Evolutionary conservation across 2,329 filamentous ascomycete species (phyloP), one percentile per base, ranked within the genome.

Genomic region (Cercospora berteroae): DNA sequence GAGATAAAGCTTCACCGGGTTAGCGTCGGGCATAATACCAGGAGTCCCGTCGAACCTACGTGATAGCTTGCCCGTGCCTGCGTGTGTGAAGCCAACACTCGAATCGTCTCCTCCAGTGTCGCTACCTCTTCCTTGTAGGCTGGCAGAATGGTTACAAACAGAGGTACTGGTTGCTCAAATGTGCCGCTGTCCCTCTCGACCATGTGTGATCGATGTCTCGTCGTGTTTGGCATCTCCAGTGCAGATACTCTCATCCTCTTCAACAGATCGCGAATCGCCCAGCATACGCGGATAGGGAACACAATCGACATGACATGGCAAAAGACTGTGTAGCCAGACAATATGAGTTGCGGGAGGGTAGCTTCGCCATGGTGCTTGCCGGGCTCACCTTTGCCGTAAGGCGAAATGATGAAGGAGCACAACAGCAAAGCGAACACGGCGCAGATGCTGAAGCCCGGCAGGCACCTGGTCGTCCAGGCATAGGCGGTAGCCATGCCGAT

Each of bases 51-150:
- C 29, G 29, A 33, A 86, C 89, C 83, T 79, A 91, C 89, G 82
- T 92, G 89, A 76, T 92, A 92, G 60, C 84, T 86, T 72, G 81
- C 82, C 64, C 83, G 81, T 27, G 90, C 89, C 71, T 87, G 85
- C 0, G 87, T 83, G 74, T 92, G 90, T 31, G 85, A 89, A 5
- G 88, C 88, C 67, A 92, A 79, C 23, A 92, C 89, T 48, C 88
- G 86, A 20, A 92, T 79, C 0, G 90, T 92, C 75, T 90, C 88
- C 69, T 86, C 83, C 57, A 92, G 80, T 0, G 87, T 90, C 66
- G 90, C 87, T 65, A 88, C 80, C 65, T 91, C 89, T 77, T 92
- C 90, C 77, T 90, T 90, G 80, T 92, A 92, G 74, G 91, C 91
- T 18, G 90, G 90, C 52, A 92, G 83, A 70, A 92, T 82, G 69